A percentile compares a stretch with the other conserved stretches of the same genome.
Evolutionary conservation across 345 rosid genomes (phyloP).

Genomic region (Populus davidiana): DNA sequence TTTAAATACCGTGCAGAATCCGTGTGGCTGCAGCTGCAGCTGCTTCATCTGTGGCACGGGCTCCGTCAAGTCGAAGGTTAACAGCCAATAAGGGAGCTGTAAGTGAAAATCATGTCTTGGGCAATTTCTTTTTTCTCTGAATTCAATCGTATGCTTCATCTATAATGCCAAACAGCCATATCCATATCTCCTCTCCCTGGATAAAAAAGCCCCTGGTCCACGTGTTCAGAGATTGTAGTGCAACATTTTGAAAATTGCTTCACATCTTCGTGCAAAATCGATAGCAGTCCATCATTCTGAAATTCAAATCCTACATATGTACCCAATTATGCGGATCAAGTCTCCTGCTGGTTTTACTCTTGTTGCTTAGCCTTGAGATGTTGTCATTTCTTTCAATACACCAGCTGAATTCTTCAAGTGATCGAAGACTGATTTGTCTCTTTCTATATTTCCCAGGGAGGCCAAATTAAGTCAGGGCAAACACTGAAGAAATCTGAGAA

Average conservation of each 20-base stretch:
- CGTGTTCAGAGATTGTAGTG: neutral
- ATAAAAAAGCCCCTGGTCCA: neutral
- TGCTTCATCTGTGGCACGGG: constrained; percentile 80
- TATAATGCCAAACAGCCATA: neutral
- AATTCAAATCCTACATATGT: neutral
- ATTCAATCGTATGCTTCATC: neutral
- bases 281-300: neutral
- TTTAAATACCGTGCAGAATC: constrained; percentile 47
- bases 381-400: neutral
- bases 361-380: neutral
- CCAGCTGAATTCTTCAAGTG: neutral
- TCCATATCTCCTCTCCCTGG: neutral
- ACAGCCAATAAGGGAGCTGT: constrained; percentile 52
- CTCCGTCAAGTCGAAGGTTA: constrained; percentile 78
- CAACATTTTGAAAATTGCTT: neutral
- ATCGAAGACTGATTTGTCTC: neutral
- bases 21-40: constrained; percentile 99
- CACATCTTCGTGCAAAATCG: neutral
- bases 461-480: constrained; percentile 43
- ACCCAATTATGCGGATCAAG: neutral
- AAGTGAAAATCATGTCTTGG: constrained; percentile 24
- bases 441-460: constrained; percentile 35
- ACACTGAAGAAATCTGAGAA: constrained; percentile 41
- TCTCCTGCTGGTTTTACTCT: neutral
- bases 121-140: neutral